A percentile compares a stretch with the other conserved stretches of the same genome.
phyloP scores from a whole-genome alignment of 805 yeast genomes.

The Candida montana region DNA sequence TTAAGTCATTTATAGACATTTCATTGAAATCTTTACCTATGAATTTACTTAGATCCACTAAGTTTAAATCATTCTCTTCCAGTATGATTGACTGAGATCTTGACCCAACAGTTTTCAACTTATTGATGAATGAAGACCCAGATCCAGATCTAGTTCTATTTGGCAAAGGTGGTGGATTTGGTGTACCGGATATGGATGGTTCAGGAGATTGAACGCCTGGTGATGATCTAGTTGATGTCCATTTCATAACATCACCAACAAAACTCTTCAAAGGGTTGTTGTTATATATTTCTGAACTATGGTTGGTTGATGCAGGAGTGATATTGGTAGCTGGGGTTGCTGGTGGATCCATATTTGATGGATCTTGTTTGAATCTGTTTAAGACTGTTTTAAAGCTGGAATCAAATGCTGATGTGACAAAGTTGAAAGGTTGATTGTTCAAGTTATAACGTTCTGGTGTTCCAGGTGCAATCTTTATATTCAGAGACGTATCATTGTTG shows the following conservation, averaged over 20 bases:
- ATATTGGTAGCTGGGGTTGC: background rate
- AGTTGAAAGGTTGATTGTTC: conserved; percentile 1
- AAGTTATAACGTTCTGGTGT: conserved; percentile 2
- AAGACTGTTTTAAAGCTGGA: conserved; percentile 12
- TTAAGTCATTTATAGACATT: conserved; percentile 14
- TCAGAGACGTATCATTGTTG: background rate
- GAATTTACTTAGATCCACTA: conserved; percentile 10
- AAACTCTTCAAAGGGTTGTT: conserved; percentile 19
- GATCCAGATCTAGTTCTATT: conserved; percentile 8
- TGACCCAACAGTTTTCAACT: conserved; percentile 1
- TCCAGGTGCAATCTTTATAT: background rate
- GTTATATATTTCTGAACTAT: background rate
- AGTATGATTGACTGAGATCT: background rate
- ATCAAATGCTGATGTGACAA: conserved; percentile 12
- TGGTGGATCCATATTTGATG: background rate
- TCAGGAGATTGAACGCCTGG: background rate
- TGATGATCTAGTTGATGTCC: conserved; percentile 11
- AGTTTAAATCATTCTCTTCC: background rate
- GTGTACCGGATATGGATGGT: background rate
- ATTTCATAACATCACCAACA: conserved; percentile 20
- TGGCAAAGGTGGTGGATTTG: background rate
- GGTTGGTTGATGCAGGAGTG: background rate
- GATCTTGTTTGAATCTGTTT: conserved; percentile 11
- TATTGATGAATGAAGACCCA: conserved; percentile 3
- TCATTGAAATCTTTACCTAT: conserved; percentile 14